These are phyloP conservation scores for Penicillium sp. DNA, from an alignment of 2,329 filamentous ascomycete species.

Conservation along the genomic window DNA sequence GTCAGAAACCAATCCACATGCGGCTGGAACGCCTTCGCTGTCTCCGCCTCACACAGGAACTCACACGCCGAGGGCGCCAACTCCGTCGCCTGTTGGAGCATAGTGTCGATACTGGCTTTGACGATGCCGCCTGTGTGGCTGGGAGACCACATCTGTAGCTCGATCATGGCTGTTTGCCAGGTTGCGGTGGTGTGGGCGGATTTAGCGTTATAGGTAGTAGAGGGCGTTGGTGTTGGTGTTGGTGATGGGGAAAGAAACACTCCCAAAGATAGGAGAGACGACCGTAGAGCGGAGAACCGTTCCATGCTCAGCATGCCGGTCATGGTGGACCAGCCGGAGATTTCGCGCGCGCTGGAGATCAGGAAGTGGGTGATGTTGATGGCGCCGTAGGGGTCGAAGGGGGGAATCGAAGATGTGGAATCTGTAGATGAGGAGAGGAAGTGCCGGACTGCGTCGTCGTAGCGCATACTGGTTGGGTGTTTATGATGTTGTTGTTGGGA, in stretches of 20 bases:
- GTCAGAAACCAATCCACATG: slow-evolving; percentile 36
- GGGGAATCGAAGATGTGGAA: slow-evolving; percentile 23
- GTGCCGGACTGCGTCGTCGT: slow-evolving; percentile 32
- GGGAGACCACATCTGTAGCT: slow-evolving; percentile 38
- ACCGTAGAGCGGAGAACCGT: slow-evolving; percentile 30
- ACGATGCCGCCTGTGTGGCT: slow-evolving; percentile 36
- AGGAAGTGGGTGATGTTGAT: slow-evolving; percentile 39
- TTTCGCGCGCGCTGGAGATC: slow-evolving; percentile 36
- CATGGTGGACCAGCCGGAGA: slow-evolving; percentile 40
- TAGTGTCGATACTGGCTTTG: slow-evolving; percentile 29
- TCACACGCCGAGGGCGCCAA: too few species aligned
- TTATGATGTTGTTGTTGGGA: too few species aligned
- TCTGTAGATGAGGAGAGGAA: slow-evolving; percentile 29
- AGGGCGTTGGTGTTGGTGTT: too few species aligned
- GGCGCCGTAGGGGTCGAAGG: slow-evolving; percentile 37
- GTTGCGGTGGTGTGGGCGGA: slow-evolving; percentile 29
- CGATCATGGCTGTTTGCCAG: slow-evolving; percentile 39
- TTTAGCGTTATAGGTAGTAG: slow-evolving; percentile 27
- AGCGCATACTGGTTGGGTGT: too few species aligned
- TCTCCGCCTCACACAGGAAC: slow-evolving; percentile 27
- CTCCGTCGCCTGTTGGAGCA: slow-evolving; percentile 28
- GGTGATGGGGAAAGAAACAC: too few species aligned
- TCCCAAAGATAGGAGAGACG: too few species aligned
- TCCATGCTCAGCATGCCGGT: slow-evolving; percentile 37
- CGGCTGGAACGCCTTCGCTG: slow-evolving; percentile 25